Percentiles rank a stretch among this genome's conserved stretches.
phyloP scores from a whole-genome alignment of 306 rosid genomes.

The Cajanus cajan region DNA sequence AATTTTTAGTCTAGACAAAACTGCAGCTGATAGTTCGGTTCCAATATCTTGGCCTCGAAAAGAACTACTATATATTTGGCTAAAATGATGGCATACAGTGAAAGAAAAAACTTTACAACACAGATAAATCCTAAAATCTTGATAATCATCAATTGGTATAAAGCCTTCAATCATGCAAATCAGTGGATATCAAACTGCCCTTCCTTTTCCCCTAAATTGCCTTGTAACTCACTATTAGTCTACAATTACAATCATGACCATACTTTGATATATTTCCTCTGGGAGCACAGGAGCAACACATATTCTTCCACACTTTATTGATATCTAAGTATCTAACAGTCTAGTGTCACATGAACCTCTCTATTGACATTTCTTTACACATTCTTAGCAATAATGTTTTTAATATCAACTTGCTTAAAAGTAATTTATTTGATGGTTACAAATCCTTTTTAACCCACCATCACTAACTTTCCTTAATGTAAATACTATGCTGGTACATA shows the following conservation, averaged over 20 bases:
- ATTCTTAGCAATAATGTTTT: neutral
- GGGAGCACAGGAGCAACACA: neutral
- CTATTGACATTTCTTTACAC: neutral
- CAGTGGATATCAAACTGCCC: neutral
- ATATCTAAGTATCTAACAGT: constrained; percentile 13
- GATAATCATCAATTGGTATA: neutral
- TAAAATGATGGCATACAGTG: neutral
- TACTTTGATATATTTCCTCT: neutral
- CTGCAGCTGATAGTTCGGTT: neutral
- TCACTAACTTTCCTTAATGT: constrained; percentile 3
- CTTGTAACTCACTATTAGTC: neutral
- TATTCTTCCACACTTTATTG: neutral
- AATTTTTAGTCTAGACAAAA: neutral
- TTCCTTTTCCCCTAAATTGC: neutral
- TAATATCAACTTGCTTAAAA: neutral
- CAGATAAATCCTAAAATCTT: neutral
- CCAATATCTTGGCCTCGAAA: neutral
- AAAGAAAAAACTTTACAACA: neutral
- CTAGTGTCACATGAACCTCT: neutral
- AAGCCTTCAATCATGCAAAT: neutral
- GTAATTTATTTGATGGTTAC: neutral
- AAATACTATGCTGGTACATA: neutral
- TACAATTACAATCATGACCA: neutral
- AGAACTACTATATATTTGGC: constrained; percentile 21
- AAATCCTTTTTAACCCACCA: neutral